These are phyloP conservation scores for Drosera capensis DNA, from an alignment of 148 eudicot genomes.

Conservation along the genomic window DNA sequence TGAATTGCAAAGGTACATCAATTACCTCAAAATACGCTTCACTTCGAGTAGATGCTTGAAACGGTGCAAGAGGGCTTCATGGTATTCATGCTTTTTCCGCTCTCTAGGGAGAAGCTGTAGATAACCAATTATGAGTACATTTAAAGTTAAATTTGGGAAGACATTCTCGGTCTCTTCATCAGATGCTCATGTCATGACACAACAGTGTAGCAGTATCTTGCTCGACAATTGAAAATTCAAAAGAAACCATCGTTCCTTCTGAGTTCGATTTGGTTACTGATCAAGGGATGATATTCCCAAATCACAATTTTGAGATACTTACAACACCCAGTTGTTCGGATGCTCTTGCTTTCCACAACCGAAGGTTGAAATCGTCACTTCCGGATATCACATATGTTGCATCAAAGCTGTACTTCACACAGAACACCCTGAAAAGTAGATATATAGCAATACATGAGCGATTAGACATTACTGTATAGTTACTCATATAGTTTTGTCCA, in stretches of 20 bases:
- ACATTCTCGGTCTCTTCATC: too few species aligned
- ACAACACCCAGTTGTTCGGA: constrained; percentile 97
- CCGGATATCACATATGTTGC: constrained; percentile 81
- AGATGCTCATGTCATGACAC: too few species aligned
- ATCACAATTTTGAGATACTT: constrained; percentile 12
- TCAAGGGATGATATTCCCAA: background rate
- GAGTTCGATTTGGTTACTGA: background rate
- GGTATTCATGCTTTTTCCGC: constrained; percentile 69
- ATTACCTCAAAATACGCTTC: constrained; percentile 76
- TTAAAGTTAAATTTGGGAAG: too few species aligned
- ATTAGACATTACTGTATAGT: too few species aligned
- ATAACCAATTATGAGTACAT: background rate
- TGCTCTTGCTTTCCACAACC: constrained; percentile 97
- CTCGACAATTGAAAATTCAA: too few species aligned
- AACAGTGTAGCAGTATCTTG: too few species aligned
- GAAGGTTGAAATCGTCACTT: constrained; percentile 89
- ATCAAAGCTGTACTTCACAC: constrained; percentile 77
- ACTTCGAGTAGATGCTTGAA: constrained; percentile 82
- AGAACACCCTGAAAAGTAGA: constrained; percentile 29
- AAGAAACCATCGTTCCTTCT: too few species aligned
- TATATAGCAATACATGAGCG: background rate
- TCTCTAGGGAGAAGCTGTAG: constrained; percentile 88
- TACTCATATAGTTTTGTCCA: too few species aligned
- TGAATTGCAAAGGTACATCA: too few species aligned
- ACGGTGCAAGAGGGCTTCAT: constrained; percentile 63